Evolutionary conservation across 2,329 filamentous ascomycete genomes (phyloP), one percentile per base, ranked within the genome.

Genomic region (Aspergillus glaucus): DNA sequence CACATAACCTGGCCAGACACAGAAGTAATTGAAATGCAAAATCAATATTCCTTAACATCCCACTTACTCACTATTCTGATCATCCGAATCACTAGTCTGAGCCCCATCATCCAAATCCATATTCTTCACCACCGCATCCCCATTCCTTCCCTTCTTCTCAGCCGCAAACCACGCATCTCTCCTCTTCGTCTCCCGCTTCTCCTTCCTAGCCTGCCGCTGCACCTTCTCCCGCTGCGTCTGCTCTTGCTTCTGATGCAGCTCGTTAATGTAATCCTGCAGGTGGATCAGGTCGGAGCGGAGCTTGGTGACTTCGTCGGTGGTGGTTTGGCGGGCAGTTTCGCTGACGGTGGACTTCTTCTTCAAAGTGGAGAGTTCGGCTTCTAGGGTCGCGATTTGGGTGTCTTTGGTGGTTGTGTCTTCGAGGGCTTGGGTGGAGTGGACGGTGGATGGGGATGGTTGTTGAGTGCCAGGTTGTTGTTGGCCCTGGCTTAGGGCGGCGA

Each of bases 101-200:
- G 50, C 56, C 7, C 52, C 57, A 41, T 69, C 65, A 36, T 67
- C 66, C 28, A 60, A 51, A 43, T 71, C 69, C 63, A 72, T 68
- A 49, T 63, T 60, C 36, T 64, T 63, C 42, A 74, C 56, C n/a
- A 58, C 59, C 5, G 57, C 57, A 56, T 73, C 69, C 1, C 69
- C 69, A 54, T 71, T 72, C 48, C 60, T 60, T 22, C 71, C 71
- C 49, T 65, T 68, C 52, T 69, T 74, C 52, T 74, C 71, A 3
- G 69, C 71, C 19, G 68, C 65, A 53, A 74, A 70, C 65, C 71
- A 75, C 19, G 69, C 69, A 55, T 74, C 62, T 48, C 71, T 62
- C 46, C 63, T 66, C 47, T 66, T 65, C n/a, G 59, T 50, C 30
- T 66, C 69, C n/a, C 66, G 62, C 26, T 68, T 67, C 46, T 73